Base-by-base conservation (phyloP, 2,329 filamentous ascomycete genomes). In the Claviceps pusilla region DNA sequence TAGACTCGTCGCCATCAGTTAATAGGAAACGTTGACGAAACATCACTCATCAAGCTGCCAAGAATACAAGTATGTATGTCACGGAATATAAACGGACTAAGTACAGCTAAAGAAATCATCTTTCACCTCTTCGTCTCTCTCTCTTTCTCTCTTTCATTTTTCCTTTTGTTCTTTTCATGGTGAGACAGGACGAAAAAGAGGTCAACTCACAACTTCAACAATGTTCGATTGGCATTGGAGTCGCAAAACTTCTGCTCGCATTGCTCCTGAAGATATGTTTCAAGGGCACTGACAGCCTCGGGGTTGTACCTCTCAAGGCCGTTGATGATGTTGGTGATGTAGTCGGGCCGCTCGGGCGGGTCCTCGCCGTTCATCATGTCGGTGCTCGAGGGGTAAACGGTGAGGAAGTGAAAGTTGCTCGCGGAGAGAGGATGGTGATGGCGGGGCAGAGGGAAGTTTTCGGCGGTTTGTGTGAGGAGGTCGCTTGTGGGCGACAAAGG, bases 261-360 rank as follows among this genome's bases (percentile, higher is more conserved):
- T 75, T 98, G 93, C 72, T 89, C 84, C 67, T 80, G 79, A 59
- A 98, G 85, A 73, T 98, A 98, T 70, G 88, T 86, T 78, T 98
- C 91, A 71, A 98, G 93, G 61, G 87, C 79, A 58, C 82, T 81
- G 51, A 94, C 95, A 52, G 93, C 95, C 76, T 98, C 93, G 46
- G 93, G 93, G 73, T 98, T 98, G 77, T 98, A 98, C 67, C 93
- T 82, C 73, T 98, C 93, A 60, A 98, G 87, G 63, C 93, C 91
- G 74, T 91, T 95, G 68, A 98, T 89, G 67, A 98, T 96, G 71
- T 76, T 78, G 68, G 89, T 86, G 72, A 98, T 94, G 71, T 93
- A 84, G 62, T 93, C 87, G 64, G 93, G 91, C 71, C 93, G 80
- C 73, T 95, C 88, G 65, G 88, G 84, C 76, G 88, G 87, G 73